Percentiles rank a stretch among this genome's conserved stretches.
These are phyloP conservation scores for Proliferodiscus dingleyae DNA, from an alignment of 2,329 filamentous ascomycete genomes.

Conservation along the genomic window DNA sequence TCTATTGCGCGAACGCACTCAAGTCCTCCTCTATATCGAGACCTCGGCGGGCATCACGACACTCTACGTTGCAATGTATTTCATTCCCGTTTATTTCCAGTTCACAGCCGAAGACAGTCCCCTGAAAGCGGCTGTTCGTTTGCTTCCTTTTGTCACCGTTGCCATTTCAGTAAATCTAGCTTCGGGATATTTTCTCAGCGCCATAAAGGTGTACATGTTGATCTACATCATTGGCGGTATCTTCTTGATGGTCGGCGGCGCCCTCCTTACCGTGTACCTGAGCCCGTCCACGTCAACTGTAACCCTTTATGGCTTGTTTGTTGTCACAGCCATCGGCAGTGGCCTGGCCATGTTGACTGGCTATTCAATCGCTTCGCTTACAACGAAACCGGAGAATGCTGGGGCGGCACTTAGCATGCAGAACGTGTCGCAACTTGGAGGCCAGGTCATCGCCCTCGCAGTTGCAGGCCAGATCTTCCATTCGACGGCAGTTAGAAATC, in stretches of 20 bases:
- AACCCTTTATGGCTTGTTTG: conserved; percentile 30
- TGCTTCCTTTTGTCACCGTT: conserved; percentile 31
- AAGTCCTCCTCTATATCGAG: conserved; percentile 23
- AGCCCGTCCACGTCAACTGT: conserved; percentile 20
- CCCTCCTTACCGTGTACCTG: conserved; percentile 23
- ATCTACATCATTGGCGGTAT: conserved; percentile 33
- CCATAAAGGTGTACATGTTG: conserved; percentile 27
- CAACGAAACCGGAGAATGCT: conserved; percentile 27
- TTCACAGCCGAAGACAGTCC: conserved; percentile 44
- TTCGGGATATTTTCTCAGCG: conserved; percentile 36
- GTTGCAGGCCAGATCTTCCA: conserved; percentile 35
- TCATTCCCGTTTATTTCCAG: conserved; percentile 44
- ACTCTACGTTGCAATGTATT: conserved; percentile 41
- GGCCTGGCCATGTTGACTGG: conserved; percentile 32
- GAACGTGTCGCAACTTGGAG: conserved; percentile 30
- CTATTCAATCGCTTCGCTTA: conserved; percentile 32
- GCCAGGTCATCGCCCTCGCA: conserved; percentile 31
- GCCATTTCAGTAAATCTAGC: conserved; percentile 35
- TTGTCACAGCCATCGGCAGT: conserved; percentile 37
- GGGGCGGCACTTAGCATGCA: conserved; percentile 32
- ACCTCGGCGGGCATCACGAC: conserved; percentile 44
- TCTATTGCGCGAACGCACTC: conserved; percentile 1
- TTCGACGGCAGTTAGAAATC: conserved; percentile 23
- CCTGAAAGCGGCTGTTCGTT: conserved; percentile 36
- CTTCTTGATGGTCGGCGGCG: conserved; percentile 30